Evolutionary conservation across 176 grass and related monocot genomes (phyloP).

Genomic region (barley (Hordeum vulgare)): MorexV3_pseudomolecules_assembly NC_058520.1:38655338-38655837

Average conservation of each 20-base stretch:
- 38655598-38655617: conserved; percentile 43
- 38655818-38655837: conserved; percentile 33
- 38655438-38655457: conserved; percentile 45
- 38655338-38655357: conserved; percentile 41
- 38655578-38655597: conserved; percentile 31
- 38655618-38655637: conserved; percentile 16
- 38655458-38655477: conserved; percentile 21
- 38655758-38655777: conserved; percentile 25
- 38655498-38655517: conserved; percentile 32
- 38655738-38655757: conserved; percentile 2
- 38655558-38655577: conserved; percentile 51
- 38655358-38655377: conserved; percentile 16
- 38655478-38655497: conserved; percentile 35
- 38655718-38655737: conserved; percentile 19
- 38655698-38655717: background rate
- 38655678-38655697: conserved; percentile 19
- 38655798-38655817: conserved; percentile 24
- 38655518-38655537: conserved; percentile 38
- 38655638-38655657: conserved; percentile 35
- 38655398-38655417: conserved; percentile 26
- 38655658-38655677: conserved; percentile 15
- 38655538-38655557: conserved; percentile 35
- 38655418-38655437: conserved; percentile 35
- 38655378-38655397: conserved; percentile 38
- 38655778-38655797: conserved; percentile 27